Evolutionary conservation across 345 rosid genomes (phyloP).

Genomic region (Eucalyptus erythrocorys): DNA sequence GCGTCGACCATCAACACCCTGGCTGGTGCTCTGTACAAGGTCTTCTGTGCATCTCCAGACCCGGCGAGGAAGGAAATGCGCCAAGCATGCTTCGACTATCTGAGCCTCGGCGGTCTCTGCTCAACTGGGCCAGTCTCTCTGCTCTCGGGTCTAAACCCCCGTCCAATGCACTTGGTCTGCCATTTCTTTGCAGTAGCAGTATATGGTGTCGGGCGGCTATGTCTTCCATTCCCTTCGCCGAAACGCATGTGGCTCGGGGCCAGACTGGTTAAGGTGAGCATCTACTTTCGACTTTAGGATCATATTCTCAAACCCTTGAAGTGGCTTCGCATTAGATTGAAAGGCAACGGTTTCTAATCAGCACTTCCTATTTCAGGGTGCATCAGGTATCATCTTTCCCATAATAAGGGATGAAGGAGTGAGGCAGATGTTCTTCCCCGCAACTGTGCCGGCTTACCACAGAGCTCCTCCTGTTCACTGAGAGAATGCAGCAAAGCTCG

Average conservation of each 20-base stretch:
- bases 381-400: conserved; percentile 33
- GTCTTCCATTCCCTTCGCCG: conserved; percentile 22
- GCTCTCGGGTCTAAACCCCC: conserved; percentile 20
- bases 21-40: conserved; percentile 18
- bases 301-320: background rate
- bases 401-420: conserved; percentile 29
- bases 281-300: background rate
- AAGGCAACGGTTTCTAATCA: background rate
- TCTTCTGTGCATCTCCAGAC: conserved; percentile 19
- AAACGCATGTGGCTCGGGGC: conserved; percentile 18
- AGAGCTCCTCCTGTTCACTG: conserved; percentile 7
- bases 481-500: background rate
- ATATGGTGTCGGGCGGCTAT: conserved; percentile 10
- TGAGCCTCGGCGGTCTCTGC: conserved; percentile 22
- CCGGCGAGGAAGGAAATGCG: conserved; percentile 18
- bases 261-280: background rate
- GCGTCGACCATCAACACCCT: conserved; percentile 21
- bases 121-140: conserved; percentile 13
- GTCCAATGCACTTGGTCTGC: conserved; percentile 7
- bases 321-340: background rate
- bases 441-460: conserved; percentile 28
- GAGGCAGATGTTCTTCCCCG: conserved; percentile 36
- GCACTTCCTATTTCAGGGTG: conserved; percentile 7
- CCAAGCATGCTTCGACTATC: conserved; percentile 20
- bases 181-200: conserved; percentile 19